Evolutionary conservation across 306 rosid species (phyloP).

Genomic region (Psophocarpus tetragonolobus): DNA sequence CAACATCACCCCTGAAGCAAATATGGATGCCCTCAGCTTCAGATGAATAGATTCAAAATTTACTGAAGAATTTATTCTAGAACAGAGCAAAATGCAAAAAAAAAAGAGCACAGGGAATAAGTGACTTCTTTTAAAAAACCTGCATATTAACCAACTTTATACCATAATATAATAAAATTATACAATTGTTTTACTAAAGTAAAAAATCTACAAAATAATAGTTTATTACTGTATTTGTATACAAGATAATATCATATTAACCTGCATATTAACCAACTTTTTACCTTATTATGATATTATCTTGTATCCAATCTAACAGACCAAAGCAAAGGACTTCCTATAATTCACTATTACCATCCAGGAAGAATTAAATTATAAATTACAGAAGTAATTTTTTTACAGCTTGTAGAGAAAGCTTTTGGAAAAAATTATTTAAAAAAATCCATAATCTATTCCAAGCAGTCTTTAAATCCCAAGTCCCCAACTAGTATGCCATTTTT

Average conservation of each 20-base stretch:
- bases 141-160: conserved; percentile 4
- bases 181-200: not conserved
- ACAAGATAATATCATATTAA: too few species aligned
- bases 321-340: not conserved
- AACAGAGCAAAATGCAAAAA: conserved; percentile 2
- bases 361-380: conserved; percentile 9
- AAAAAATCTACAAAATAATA: not conserved
- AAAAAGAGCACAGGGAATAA: not conserved
- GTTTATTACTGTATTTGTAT: not conserved
- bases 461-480: not conserved
- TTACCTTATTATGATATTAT: too few species aligned
- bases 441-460: not conserved
- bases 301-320: not conserved
- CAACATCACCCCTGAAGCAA: conserved; percentile 86
- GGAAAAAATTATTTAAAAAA: not conserved
- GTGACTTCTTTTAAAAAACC: conserved; percentile 1
- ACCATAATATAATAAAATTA: not conserved
- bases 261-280: too few species aligned
- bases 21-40: conserved; percentile 38
- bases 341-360: not conserved
- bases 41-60: conserved; percentile 19
- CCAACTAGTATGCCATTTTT: not conserved
- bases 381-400: not conserved
- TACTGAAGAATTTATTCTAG: not conserved
- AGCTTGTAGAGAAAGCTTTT: not conserved